Conservation (phyloP, 2,329 filamentous ascomycete species). For the Aspergillus versicolor region DNA sequence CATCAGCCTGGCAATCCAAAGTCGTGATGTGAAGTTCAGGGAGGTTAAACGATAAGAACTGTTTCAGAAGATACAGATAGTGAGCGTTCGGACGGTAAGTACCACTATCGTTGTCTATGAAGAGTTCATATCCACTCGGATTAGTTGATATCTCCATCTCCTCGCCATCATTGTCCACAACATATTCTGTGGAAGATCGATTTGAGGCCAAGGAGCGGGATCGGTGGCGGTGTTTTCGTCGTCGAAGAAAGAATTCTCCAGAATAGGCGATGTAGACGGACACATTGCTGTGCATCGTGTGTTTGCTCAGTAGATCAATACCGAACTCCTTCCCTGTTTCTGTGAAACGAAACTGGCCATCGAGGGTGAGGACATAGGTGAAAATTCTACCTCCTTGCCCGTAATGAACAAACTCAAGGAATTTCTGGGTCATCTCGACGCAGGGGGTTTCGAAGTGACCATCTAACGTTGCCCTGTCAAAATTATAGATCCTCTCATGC, state of each 20-base stretch:
- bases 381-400: conserved; percentile 84
- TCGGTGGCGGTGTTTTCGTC: conserved; percentile 54
- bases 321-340: conserved; percentile 96
- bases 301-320: conserved; percentile 88
- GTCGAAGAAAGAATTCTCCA: conserved; percentile 87
- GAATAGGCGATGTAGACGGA: conserved; percentile 87
- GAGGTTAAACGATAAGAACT: conserved; percentile 70
- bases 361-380: conserved; percentile 87
- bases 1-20: conserved; percentile 71
- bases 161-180: conserved; percentile 30
- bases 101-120: conserved; percentile 94
- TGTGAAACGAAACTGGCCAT: conserved; percentile 84
- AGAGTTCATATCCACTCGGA: conserved; percentile 70
- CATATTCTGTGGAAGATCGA: conserved; percentile 35
- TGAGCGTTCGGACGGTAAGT: conserved; percentile 86
- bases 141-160: conserved; percentile 52
- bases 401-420: conserved; percentile 82
- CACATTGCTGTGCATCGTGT: conserved; percentile 95
- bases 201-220: conserved; percentile 28
- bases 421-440: conserved; percentile 70
- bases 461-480: conserved; percentile 71
- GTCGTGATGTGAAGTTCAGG: conserved; percentile 72
- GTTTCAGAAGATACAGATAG: conserved; percentile 68
- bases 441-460: conserved; percentile 67
- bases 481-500: conserved; percentile 86